phyloP scores from a whole-genome alignment of 2,329 filamentous ascomycete genomes.

The Diaporthe australafricana region DNA sequence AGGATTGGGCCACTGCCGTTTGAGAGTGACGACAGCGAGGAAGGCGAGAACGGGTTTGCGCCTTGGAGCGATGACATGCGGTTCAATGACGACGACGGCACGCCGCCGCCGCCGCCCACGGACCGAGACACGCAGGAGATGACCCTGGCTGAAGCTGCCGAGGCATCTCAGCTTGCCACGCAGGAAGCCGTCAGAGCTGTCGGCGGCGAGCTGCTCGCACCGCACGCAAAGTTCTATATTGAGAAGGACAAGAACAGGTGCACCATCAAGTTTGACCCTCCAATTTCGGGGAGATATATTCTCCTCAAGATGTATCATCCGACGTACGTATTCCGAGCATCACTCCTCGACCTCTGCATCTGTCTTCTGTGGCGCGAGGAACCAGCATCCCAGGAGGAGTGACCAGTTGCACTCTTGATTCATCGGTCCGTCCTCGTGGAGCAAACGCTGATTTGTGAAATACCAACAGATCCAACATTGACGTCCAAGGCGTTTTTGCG shows the following conservation, averaged over 20 bases:
- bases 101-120: slow-evolving; percentile 37
- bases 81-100: slow-evolving; percentile 41
- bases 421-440: not conserved
- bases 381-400: not conserved
- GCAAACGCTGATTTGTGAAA: not conserved
- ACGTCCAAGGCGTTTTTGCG: slow-evolving; percentile 87
- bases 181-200: slow-evolving; percentile 68
- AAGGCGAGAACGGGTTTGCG: slow-evolving; percentile 45
- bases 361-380: not conserved
- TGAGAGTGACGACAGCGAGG: slow-evolving; percentile 59
- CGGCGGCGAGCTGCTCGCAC: slow-evolving; percentile 72
- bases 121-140: slow-evolving; percentile 43
- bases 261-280: slow-evolving; percentile 86
- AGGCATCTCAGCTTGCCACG: slow-evolving; percentile 64
- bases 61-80: slow-evolving; percentile 48
- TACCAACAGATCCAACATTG: slow-evolving; percentile 71
- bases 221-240: slow-evolving; percentile 87
- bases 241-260: slow-evolving; percentile 85
- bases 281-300: slow-evolving; percentile 84
- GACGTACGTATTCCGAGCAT: slow-evolving; percentile 44
- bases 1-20: slow-evolving; percentile 67
- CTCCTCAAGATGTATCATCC: slow-evolving; percentile 86
- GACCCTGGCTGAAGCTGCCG: slow-evolving; percentile 53
- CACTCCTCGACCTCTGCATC: not conserved
- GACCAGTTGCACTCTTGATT: not conserved